Base-by-base conservation (phyloP, 306 rosid species). In the Trifolium pratense region DNA sequence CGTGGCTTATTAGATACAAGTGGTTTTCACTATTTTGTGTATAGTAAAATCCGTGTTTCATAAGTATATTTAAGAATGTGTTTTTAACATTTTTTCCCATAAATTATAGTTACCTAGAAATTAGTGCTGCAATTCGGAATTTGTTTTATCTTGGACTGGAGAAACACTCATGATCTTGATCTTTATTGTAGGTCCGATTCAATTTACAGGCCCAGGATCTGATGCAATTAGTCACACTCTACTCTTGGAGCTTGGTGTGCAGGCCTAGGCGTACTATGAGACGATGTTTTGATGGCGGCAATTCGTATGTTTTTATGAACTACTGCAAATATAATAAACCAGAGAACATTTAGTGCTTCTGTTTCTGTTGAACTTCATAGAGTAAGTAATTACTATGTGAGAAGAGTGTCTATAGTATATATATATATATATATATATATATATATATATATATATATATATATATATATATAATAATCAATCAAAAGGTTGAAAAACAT, bases 161-260 rank as follows among this genome's bases (percentile, higher is more conserved):
- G 21, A 32, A 71, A 63, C 51, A 3, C 40, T 49, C 32, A 58
- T 66, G 23, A 60, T 53, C 23, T 31, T 75, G 26, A 14, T 59
- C 68, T 72, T 40, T 18, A 43, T 15, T 73, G 72, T 85, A 92
- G 99, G 99, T 77, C 99, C 99, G 31, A 84, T 95, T 83, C 99
- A 95, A 75, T 95, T 95, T 77, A 77, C 73, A 21, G 99, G 97
- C 73, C 96, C 89, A 53, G 83, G 87, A 73, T 82, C 99, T 2
- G 78, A 87, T 75, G 85, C 93, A 65, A 64, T 87, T 45, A 95
- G 86, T 76, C 97, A 86, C 73, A 95, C 99, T 0, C 78, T 95
- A 55, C 91, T 86, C 59, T 74, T 95, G 86, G 99, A 95, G 86
- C 97, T 95, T 48, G 97, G 87, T 63, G 85, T 76, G 31, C 79